phyloP scores from a whole-genome alignment of 108 stramenopile species.

The Epithemia pelagica region DNA sequence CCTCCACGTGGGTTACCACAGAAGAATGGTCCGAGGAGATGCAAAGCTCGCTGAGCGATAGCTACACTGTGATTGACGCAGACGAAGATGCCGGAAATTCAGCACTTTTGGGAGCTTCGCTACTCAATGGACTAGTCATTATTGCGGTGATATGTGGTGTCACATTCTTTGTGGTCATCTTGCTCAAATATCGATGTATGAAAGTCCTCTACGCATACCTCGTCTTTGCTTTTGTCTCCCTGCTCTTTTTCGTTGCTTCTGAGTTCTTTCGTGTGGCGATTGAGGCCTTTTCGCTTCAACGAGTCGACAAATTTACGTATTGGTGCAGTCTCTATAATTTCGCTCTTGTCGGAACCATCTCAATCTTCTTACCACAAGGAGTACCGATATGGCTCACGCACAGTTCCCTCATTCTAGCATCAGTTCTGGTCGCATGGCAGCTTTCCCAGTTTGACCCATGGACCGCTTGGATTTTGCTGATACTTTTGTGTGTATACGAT shows the following conservation, averaged over 20 bases:
- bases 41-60: slow-evolving; percentile 38
- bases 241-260: slow-evolving; percentile 81
- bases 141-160: slow-evolving; percentile 74
- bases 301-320: slow-evolving; percentile 78
- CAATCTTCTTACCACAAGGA: slow-evolving; percentile 91
- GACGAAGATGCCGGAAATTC: slow-evolving; percentile 38
- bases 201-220: slow-evolving; percentile 84
- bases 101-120: slow-evolving; percentile 52
- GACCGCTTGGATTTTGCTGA: slow-evolving; percentile 93
- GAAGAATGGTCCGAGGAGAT: slow-evolving; percentile 48
- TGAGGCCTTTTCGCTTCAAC: slow-evolving; percentile 51
- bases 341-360: slow-evolving; percentile 77
- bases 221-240: slow-evolving; percentile 65
- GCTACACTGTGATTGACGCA: slow-evolving; percentile 51
- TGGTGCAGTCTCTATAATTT: slow-evolving; percentile 88
- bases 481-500: slow-evolving; percentile 94
- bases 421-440: slow-evolving; percentile 94
- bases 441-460: slow-evolving; percentile 86
- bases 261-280: slow-evolving; percentile 65
- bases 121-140: slow-evolving; percentile 92
- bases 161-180: slow-evolving; percentile 86
- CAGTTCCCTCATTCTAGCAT: slow-evolving; percentile 79
- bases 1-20: slow-evolving; percentile 56
- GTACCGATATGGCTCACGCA: slow-evolving; percentile 84
- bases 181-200: slow-evolving; percentile 89